phyloP scores from a whole-genome alignment of 176 grass and related monocot species.

The Lolium perenne region DNA sequence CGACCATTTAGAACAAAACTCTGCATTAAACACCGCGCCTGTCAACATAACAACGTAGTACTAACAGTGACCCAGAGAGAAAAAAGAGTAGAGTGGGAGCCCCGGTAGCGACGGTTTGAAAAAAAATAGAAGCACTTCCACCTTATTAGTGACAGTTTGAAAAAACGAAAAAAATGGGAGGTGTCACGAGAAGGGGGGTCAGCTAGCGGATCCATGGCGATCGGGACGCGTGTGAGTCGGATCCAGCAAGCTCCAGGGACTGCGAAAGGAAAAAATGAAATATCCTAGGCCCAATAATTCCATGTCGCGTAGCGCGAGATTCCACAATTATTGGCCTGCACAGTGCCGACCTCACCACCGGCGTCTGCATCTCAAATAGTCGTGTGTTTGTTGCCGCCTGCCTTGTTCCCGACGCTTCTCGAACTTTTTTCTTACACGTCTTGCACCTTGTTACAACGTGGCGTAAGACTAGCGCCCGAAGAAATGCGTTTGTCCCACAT shows the following conservation, averaged over 20 bases:
- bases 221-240: background rate
- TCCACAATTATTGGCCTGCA: background rate
- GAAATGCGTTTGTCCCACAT: too few species aligned
- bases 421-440: background rate
- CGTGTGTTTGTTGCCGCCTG: background rate
- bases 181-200: background rate
- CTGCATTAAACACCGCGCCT: background rate
- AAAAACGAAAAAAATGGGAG: background rate
- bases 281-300: slow-evolving; percentile 7
- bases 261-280: background rate
- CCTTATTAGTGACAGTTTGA: background rate
- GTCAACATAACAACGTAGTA: background rate
- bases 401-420: background rate
- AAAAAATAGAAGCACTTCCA: background rate
- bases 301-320: background rate
- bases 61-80: background rate
- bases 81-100: background rate
- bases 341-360: background rate
- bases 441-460: background rate
- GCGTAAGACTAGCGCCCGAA: background rate
- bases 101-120: background rate
- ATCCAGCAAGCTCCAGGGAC: background rate
- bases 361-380: background rate
- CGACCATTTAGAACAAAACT: background rate
- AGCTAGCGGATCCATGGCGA: slow-evolving; percentile 9